These are phyloP conservation scores for Cladosporium sp. DNA, from an alignment of 2,329 filamentous ascomycete genomes.

Conservation along the genomic window DNA sequence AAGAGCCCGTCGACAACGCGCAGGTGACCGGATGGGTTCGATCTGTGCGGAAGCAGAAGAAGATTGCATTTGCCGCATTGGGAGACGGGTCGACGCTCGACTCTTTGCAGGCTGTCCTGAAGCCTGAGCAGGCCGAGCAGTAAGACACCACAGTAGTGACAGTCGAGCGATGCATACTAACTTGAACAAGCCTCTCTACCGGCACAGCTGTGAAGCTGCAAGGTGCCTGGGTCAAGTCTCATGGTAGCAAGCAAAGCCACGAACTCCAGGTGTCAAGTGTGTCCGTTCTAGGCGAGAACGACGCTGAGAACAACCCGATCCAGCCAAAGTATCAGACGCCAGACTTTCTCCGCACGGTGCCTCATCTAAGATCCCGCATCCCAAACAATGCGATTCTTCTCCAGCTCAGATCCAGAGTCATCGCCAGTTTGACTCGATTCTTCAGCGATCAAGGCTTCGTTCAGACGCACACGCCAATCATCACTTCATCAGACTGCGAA, in stretches of 20 bases:
- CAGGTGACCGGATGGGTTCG: constrained; percentile 70
- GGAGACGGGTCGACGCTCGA: constrained; percentile 79
- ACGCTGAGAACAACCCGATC: constrained; percentile 84
- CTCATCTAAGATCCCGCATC: constrained; percentile 77
- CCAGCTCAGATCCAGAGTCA: constrained; percentile 74
- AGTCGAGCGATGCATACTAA: not conserved
- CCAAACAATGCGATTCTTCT: constrained; percentile 75
- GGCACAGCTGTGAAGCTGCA: constrained; percentile 73
- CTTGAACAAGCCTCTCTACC: constrained; percentile 60
- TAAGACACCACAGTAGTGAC: constrained; percentile 43
- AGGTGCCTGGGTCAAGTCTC: constrained; percentile 68
- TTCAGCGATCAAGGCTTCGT: constrained; percentile 67
- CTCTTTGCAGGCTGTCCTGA: constrained; percentile 73
- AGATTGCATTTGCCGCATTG: constrained; percentile 73
- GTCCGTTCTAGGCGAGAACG: constrained; percentile 66
- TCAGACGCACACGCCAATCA: constrained; percentile 85
- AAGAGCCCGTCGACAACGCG: constrained; percentile 21
- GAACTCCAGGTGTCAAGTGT: constrained; percentile 72
- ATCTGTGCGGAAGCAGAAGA: constrained; percentile 81
- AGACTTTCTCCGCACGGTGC: constrained; percentile 81
- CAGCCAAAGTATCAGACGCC: constrained; percentile 93
- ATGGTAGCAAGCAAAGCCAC: constrained; percentile 62
- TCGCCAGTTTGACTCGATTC: constrained; percentile 65
- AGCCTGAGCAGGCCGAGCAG: constrained; percentile 64
- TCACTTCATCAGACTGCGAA: constrained; percentile 96